Conservation (phyloP, 2,329 filamentous ascomycete genomes). For the Talaromyces sp. region DNA sequence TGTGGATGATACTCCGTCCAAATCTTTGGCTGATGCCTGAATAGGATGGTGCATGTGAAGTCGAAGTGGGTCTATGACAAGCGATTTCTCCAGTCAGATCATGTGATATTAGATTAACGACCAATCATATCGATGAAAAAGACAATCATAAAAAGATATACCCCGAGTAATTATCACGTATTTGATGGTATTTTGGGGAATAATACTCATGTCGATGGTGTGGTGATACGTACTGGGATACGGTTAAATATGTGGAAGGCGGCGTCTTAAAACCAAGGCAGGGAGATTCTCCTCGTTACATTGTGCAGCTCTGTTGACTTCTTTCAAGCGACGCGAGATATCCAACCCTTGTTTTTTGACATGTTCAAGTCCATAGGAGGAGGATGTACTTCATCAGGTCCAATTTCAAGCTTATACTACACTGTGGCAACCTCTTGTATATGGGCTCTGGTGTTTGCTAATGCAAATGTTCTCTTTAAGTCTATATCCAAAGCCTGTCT, state of each 20-base stretch:
- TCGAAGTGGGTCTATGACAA: conserved; percentile 1
- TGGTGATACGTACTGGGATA: background rate
- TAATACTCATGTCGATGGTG: too few species aligned
- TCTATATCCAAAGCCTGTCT: background rate
- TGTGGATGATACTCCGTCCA: background rate
- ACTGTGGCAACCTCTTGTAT: background rate
- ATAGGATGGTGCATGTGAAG: conserved; percentile 2
- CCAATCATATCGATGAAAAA: background rate
- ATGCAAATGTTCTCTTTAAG: background rate
- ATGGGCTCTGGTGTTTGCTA: background rate
- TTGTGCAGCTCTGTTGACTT: background rate
- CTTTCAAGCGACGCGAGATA: background rate
- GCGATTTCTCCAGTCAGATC: background rate
- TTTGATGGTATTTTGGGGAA: background rate
- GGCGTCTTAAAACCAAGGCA: background rate
- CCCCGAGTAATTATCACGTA: background rate
- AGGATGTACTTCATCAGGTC: background rate
- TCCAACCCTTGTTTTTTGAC: background rate
- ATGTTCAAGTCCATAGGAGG: background rate
- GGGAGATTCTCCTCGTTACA: background rate
- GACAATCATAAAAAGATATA: background rate
- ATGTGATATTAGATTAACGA: background rate
- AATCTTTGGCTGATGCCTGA: background rate
- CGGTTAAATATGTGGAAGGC: background rate
- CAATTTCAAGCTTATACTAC: background rate